Percentiles rank a stretch among this genome's conserved stretches.
These are phyloP conservation scores for Perkinsus marinus DNA, from an alignment of 169 alveolate genomes.

Conservation along the genomic window DNA sequence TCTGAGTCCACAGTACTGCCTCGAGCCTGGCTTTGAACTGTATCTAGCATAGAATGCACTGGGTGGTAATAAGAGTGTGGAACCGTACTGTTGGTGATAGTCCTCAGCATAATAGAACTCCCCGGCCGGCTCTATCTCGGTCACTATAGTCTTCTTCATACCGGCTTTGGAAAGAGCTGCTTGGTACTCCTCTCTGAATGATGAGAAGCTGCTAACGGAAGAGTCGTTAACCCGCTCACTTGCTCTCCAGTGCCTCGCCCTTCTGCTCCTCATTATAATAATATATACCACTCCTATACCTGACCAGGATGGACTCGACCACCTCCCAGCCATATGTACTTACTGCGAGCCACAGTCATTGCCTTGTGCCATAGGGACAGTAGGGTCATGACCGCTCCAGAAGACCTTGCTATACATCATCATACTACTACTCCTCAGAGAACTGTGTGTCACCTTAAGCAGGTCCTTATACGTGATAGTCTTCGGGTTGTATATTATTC, in stretches of 20 bases:
- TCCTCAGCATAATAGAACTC: slow-evolving; percentile 30
- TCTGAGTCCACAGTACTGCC: slow-evolving; percentile 3
- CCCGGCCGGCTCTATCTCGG: slow-evolving; percentile 15
- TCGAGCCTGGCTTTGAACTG: slow-evolving; percentile 1
- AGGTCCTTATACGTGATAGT: slow-evolving; percentile 16
- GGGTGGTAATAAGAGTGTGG: not conserved
- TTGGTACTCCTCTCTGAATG: not conserved
- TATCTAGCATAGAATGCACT: not conserved
- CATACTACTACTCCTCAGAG: not conserved
- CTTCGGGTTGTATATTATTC: slow-evolving; percentile 25
- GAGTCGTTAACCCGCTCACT: not conserved
- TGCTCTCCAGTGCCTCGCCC: slow-evolving; percentile 2
- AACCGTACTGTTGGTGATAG: slow-evolving; percentile 29
- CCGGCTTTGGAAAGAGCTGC: not conserved
- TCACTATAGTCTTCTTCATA: not conserved
- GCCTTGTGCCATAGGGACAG: slow-evolving; percentile 32
- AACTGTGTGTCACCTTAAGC: not conserved
- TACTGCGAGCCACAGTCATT: slow-evolving; percentile 42
- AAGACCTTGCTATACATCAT: slow-evolving; percentile 2
- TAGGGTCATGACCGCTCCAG: slow-evolving; percentile 39
- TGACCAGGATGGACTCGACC: not conserved
- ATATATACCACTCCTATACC: slow-evolving; percentile 36
- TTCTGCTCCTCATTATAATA: slow-evolving; percentile 22
- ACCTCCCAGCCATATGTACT: not conserved
- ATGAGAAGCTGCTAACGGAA: not conserved